These are phyloP conservation scores for Crithidia fasciculata DNA, from an alignment of 208 protist genomes.

Conservation along the genomic window DNA sequence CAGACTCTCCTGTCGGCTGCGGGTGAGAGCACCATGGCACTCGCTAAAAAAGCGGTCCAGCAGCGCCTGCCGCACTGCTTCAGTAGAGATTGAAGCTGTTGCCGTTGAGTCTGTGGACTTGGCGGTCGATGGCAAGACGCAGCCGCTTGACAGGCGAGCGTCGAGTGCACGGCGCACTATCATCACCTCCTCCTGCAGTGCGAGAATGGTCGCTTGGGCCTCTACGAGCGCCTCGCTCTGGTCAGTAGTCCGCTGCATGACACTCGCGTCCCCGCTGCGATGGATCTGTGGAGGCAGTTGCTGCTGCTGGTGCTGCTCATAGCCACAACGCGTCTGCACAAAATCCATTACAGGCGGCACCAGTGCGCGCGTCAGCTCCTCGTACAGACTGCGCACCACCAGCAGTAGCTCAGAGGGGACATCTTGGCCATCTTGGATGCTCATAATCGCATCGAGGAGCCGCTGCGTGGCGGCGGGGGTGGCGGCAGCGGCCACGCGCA, in stretches of 20 bases:
- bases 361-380: slow-evolving; percentile 18
- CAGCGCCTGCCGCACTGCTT: slow-evolving; percentile 22
- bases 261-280: too few species aligned
- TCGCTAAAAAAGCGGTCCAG: slow-evolving; percentile 38
- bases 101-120: neutral
- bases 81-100: slow-evolving; percentile 2
- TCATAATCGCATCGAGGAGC: slow-evolving; percentile 31
- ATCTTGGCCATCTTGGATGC: slow-evolving; percentile 23
- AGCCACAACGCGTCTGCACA: neutral
- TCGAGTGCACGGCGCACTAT: slow-evolving; percentile 17
- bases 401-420: slow-evolving; percentile 18
- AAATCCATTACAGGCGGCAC: slow-evolving; percentile 21
- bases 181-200: slow-evolving; percentile 27
- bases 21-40: slow-evolving; percentile 35
- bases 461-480: slow-evolving; percentile 1
- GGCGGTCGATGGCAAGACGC: neutral
- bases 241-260: neutral
- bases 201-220: slow-evolving; percentile 16
- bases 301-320: neutral
- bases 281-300: neutral
- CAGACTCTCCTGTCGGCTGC: slow-evolving; percentile 32
- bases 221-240: neutral
- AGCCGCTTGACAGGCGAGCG: neutral
- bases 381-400: slow-evolving; percentile 15
- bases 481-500: slow-evolving; percentile 10